Evolutionary conservation across 345 rosid genomes (phyloP), one percentile per base, ranked within the genome.

Genomic region (Arabis alpina): DNA sequence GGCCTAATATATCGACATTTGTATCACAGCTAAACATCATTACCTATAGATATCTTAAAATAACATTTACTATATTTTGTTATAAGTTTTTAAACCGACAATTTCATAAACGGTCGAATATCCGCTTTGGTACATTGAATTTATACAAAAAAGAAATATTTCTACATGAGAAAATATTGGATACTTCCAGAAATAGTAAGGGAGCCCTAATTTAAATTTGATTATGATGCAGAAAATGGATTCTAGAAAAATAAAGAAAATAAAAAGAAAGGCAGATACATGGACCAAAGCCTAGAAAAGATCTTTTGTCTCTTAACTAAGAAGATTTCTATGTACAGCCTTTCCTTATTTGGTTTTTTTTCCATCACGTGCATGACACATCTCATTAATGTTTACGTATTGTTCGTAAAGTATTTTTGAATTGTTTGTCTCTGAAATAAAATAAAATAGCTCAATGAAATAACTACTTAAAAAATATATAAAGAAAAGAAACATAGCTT

Each of bases 281-380:
- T 69, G 75, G 75, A 63, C 49, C 75, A 76, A 57, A 76, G 66
- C 41, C 70, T 56, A 56, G 47, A 75, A 69, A 61, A 76, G 42
- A 76, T 69, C 39, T 64, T 63, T 69, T 70, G 71, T 76, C 79
- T 76, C 79, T 76, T 76, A 63, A 69, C 54, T 61, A 70, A 76
- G 71, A 69, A 76, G 79, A 76, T 70, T 70, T 76, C 71, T 55
- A 12, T 76, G 61, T 63, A 70, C 74, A 70, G 75, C 68, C 56
- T 74, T 75, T 69, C 79, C 74, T 39, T 61, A 75, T 68, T 56
- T 75, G 62, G 69, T 54, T 75, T 75, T 58, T 25, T 59, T 62
- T 32, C n/a, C 64, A 55, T 75, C 79, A 63, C 75, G 79, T 75
- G 79, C 75, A 63, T 68, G 79, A 62, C 74, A 75, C 75, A 74